Evolutionary conservation across 148 eudicot species (phyloP).

Genomic region (Chenopodium berlandieri): DNA sequence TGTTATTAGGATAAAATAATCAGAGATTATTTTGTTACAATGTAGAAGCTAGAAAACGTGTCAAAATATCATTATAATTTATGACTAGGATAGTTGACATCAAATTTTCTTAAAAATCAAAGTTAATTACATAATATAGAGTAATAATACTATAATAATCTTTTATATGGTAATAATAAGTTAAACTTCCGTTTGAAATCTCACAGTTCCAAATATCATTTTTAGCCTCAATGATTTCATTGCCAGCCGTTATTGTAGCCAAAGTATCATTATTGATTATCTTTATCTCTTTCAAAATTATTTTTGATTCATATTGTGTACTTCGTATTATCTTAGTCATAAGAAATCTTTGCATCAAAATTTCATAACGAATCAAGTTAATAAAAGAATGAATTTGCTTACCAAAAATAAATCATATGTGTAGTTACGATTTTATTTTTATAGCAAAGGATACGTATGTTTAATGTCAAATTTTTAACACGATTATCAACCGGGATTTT

Average conservation of each 20-base stretch:
- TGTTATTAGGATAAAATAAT: background rate
- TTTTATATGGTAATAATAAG: background rate
- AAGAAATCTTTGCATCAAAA: background rate
- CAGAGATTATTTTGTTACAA: too few species aligned
- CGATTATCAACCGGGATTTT: too few species aligned
- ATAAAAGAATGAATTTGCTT: background rate
- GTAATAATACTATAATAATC: background rate
- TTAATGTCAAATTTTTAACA: too few species aligned
- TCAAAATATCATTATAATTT: background rate
- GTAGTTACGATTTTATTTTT: conserved; percentile 15
- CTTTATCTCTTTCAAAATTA: background rate
- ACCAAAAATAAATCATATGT: background rate
- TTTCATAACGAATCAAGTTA: background rate
- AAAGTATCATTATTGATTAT: too few species aligned
- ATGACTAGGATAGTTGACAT: conserved; percentile 12
- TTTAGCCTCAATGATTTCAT: too few species aligned
- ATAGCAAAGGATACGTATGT: background rate
- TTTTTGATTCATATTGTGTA: too few species aligned
- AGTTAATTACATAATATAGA: background rate
- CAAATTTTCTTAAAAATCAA: background rate
- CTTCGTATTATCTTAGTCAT: background rate
- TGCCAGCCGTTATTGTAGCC: too few species aligned
- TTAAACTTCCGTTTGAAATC: background rate
- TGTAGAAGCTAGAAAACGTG: conserved; percentile 8
- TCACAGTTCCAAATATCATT: too few species aligned